phyloP scores from a whole-genome alignment of 2,329 filamentous ascomycete species.

The Aspergillus sp. region DNA sequence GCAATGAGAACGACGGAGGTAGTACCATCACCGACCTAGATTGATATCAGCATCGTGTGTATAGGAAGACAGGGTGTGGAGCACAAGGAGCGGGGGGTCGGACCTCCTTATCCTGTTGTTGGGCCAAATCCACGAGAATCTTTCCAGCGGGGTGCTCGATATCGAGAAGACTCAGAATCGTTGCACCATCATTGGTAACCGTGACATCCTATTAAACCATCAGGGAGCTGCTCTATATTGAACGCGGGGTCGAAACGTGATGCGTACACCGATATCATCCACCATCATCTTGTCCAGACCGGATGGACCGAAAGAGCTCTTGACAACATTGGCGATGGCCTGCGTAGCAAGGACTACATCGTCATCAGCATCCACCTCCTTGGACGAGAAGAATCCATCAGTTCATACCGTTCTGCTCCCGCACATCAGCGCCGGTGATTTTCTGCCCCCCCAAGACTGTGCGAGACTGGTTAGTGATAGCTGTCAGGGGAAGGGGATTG shows the following conservation, averaged over 20 bases:
- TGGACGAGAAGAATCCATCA: slow-evolving; percentile 4
- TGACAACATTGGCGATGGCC: slow-evolving; percentile 97
- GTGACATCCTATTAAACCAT: slow-evolving; percentile 74
- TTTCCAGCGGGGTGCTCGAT: slow-evolving; percentile 98
- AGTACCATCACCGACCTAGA: slow-evolving; percentile 85
- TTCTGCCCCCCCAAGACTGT: slow-evolving; percentile 90
- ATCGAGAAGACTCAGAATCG: slow-evolving; percentile 90
- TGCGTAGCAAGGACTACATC: slow-evolving; percentile 82
- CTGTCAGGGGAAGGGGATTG: background rate
- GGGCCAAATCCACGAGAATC: slow-evolving; percentile 94
- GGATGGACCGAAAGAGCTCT: slow-evolving; percentile 96
- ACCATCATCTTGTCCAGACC: slow-evolving; percentile 99
- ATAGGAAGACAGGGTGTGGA: background rate
- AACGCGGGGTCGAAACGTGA: slow-evolving; percentile 24
- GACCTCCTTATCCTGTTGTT: slow-evolving; percentile 95
- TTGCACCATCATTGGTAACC: slow-evolving; percentile 97
- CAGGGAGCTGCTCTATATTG: slow-evolving; percentile 11
- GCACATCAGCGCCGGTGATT: slow-evolving; percentile 93
- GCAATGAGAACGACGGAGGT: slow-evolving; percentile 98
- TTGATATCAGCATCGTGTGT: background rate
- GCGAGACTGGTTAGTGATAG: slow-evolving; percentile 37
- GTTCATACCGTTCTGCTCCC: slow-evolving; percentile 85
- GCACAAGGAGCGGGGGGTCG: slow-evolving; percentile 1
- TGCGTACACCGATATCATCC: slow-evolving; percentile 88
- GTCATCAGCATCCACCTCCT: slow-evolving; percentile 9